Evolutionary conservation across 106 monocot species (phyloP), one percentile per base, ranked within the genome.

Genomic region (Triglochin maritima): DNA sequence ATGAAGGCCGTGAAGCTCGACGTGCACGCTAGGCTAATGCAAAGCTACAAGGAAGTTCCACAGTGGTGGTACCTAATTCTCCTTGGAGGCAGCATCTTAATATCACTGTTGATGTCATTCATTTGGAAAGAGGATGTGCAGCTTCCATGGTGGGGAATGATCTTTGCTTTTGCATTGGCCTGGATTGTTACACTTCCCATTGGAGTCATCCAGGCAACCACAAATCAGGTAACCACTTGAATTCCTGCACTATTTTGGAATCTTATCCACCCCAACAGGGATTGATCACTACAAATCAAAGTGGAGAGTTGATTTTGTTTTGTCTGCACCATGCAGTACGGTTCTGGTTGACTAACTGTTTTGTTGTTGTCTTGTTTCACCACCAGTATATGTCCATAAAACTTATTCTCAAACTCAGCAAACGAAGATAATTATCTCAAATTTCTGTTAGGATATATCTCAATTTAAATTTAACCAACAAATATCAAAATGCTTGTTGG

Each of bases 131-230:
- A 86, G 49, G 81, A 85, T 41, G 85, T 92, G 59, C 92, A 92
- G 77, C 87, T 92, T 15, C 92, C 92, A 46, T 92, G 91, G 91
- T 92, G 91, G 92, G 92, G 92, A 0, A 85, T 92, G 85, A 45
- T 92, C 2, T 88, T 92, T 62, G 87, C 92, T 14, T 92, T 92
- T 46, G 85, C 58, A 10, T 72, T 92, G 72, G 92, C 92, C 9
- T 92, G 74, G 70, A 9, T 92, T 3, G 92, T 92, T 45, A 92
- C 92, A 44, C 85, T 92, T 15, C 92, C 92, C 43, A 85, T 92
- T 45, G 92, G 92, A 41, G 87, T 92, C 63, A 92, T 92, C 57
- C 87, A 92, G 64, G 92, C 92, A 4, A 92, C 92, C 16, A 92
- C 92, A 29, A 92, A 92, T 75, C 92, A 92, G 87, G 92, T 87